Base-by-base conservation (phyloP, 192 early-diverging fungal genomes). In the Borealophlyctis nickersoniae region DNA sequence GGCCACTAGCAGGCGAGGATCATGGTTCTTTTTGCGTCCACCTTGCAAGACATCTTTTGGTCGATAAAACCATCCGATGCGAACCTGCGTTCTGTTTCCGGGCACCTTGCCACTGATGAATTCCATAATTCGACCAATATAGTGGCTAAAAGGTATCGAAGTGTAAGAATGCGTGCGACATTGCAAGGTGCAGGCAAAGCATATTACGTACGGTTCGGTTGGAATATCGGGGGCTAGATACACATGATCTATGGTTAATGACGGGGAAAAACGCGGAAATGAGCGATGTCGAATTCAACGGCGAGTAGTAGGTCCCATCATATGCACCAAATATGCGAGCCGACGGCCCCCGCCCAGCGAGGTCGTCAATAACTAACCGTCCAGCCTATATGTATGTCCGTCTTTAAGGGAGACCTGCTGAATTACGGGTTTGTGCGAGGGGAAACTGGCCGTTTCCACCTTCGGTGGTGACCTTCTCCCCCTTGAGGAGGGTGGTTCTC, bases 111-210 rank as follows among this genome's bases (percentile, higher is more conserved):
- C 81, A 3, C 76, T 70, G 67, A 64, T 54, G 36, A 93, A 90
- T 69, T 89, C 87, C 86, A 91, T 86, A 58, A 93, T 73, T 11
- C 91, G 84, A 1, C 89, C 91, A 35, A 93, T 86, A 61, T 87
- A 89, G 58, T 67, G 60, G 51, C 66, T 67, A 16, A 32, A 54
- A 56, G 34, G 49, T n/a, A 34, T 4, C 28, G 58, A 1, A 63
- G 16, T 23, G 14, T 9, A 62, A 27, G 19, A 14, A 52, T 19
- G 14, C 1, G n/a, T 0, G 1, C 23, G 36, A 62, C 13, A 16
- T 45, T 45, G 19, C 39, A 53, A 67, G 16, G 26, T 31, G 33
- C 5, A 34, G n/a, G 26, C 13, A 13, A 33, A 48, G 19, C n/a
- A n/a, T n/a, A n/a, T 35, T 14, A 69, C 67, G 62, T 83, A 89